Evolutionary conservation across 768 basidiomycete species (phyloP).

Genomic region (Suillus spraguei): DNA sequence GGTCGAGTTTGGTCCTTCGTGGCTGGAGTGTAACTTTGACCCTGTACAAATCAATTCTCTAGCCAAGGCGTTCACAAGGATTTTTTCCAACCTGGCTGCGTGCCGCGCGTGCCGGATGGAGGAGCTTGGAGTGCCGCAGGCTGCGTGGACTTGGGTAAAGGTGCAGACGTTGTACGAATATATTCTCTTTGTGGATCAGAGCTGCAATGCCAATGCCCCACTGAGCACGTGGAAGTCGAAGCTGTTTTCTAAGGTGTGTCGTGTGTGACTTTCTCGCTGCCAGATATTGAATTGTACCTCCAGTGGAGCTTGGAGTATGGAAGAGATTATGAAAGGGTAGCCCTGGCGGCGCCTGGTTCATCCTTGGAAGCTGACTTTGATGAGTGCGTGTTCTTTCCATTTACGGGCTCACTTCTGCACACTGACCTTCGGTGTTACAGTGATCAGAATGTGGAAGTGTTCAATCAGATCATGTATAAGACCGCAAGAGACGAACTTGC

Average conservation of each 20-base stretch:
- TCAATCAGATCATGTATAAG: conserved; percentile 6
- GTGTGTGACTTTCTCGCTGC: background rate
- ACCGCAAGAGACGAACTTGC: background rate
- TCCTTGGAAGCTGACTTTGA: background rate
- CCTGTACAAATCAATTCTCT: no score
- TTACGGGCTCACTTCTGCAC: background rate
- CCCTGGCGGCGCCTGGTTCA: conserved; percentile 3
- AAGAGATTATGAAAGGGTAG: background rate
- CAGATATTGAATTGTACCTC: background rate
- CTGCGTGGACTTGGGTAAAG: conserved; percentile 6
- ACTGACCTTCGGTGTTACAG: background rate
- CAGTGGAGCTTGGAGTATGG: conserved; percentile 4
- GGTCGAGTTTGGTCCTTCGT: conserved; percentile 7
- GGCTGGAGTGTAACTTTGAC: conserved; percentile 6
- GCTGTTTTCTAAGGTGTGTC: conserved; percentile 1
- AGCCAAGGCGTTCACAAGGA: no score
- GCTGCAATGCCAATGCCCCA: background rate
- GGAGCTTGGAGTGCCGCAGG: conserved; percentile 3
- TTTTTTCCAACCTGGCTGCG: no score
- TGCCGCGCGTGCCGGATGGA: conserved; percentile 7
- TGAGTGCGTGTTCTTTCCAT: background rate
- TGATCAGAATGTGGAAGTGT: background rate
- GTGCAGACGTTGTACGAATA: conserved; percentile 7
- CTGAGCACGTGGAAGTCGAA: background rate
- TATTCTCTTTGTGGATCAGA: background rate